A percentile compares a stretch with the other conserved stretches of the same genome.
phyloP scores from a whole-genome alignment of 805 yeast species.

The Tetrapisispora phaffii region DNA sequence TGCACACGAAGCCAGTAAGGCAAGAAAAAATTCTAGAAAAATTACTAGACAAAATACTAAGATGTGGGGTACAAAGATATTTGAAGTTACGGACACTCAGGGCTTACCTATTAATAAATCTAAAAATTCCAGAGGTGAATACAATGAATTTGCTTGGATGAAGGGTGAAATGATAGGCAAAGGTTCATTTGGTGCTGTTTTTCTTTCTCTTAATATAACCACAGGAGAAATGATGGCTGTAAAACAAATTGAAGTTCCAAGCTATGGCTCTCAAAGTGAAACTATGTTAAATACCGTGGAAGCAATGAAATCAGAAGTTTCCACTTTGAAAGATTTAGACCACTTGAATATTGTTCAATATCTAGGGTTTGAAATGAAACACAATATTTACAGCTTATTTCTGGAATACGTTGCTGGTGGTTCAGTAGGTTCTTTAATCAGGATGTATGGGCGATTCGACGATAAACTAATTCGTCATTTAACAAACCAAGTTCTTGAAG shows the following conservation, averaged over 20 bases:
- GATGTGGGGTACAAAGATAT: constrained; percentile 93
- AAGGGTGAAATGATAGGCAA: constrained; percentile 94
- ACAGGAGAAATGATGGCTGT: constrained; percentile 99
- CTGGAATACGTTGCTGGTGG: constrained; percentile 98
- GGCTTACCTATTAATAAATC: constrained; percentile 58
- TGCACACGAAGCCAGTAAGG: constrained; percentile 79
- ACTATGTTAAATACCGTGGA: constrained; percentile 56
- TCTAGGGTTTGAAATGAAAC: constrained; percentile 76
- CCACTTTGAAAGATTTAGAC: constrained; percentile 86
- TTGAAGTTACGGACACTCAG: constrained; percentile 75
- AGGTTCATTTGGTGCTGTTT: constrained; percentile 94
- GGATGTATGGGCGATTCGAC: constrained; percentile 77
- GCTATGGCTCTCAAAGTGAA: constrained; percentile 32
- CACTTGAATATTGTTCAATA: constrained; percentile 94
- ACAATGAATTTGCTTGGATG: constrained; percentile 91
- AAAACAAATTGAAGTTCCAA: constrained; percentile 75
- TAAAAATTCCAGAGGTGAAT: constrained; percentile 54
- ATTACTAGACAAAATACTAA: constrained; percentile 77
- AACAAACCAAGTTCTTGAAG: constrained; percentile 71
- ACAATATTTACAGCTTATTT: constrained; percentile 71
- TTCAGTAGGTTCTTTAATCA: constrained; percentile 76
- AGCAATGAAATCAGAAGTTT: constrained; percentile 82
- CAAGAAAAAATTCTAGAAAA: constrained; percentile 33
- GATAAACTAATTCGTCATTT: constrained; percentile 64
- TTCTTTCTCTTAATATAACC: constrained; percentile 82